Percentiles rank a stretch among this genome's conserved stretches.
These are phyloP conservation scores for Mycena crocata DNA, from an alignment of 768 basidiomycete species.

Conservation along the genomic window DNA sequence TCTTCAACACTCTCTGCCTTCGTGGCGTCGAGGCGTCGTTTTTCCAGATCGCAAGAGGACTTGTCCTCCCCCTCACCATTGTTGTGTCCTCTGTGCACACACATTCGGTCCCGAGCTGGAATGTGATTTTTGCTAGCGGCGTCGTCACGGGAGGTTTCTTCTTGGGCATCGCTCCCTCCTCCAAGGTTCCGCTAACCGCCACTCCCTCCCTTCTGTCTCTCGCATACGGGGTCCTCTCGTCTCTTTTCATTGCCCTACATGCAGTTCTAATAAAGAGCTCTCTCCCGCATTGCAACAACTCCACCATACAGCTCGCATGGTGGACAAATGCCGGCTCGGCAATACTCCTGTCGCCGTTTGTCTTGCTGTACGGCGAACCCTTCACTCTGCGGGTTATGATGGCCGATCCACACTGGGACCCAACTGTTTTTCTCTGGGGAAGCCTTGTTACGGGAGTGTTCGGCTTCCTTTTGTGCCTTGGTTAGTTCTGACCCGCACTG, in stretches of 20 bases:
- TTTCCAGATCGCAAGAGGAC: constrained; percentile 89
- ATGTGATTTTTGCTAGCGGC: constrained; percentile 68
- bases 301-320: constrained; percentile 80
- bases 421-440: constrained; percentile 70
- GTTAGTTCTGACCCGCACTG: constrained; percentile 7
- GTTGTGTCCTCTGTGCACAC: constrained; percentile 73
- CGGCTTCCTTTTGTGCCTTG: constrained; percentile 84
- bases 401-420: constrained; percentile 58
- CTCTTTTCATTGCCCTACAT: constrained; percentile 80
- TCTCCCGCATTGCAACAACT: constrained; percentile 74
- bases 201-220: constrained; percentile 69
- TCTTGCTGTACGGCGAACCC: constrained; percentile 67
- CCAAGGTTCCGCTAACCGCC: constrained; percentile 52
- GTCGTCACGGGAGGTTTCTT: constrained; percentile 83
- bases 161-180: constrained; percentile 74
- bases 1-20: constrained; percentile 84
- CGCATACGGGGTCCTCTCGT: constrained; percentile 77
- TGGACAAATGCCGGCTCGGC: constrained; percentile 84
- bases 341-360: constrained; percentile 70
- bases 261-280: constrained; percentile 81
- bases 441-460: constrained; percentile 78
- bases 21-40: constrained; percentile 84
- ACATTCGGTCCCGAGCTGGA: constrained; percentile 60
- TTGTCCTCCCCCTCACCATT: constrained; percentile 87
- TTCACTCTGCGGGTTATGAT: constrained; percentile 53